These are phyloP conservation scores for Boeremia exigua DNA, from an alignment of 2,329 filamentous ascomycete genomes.

Conservation along the genomic window DNA sequence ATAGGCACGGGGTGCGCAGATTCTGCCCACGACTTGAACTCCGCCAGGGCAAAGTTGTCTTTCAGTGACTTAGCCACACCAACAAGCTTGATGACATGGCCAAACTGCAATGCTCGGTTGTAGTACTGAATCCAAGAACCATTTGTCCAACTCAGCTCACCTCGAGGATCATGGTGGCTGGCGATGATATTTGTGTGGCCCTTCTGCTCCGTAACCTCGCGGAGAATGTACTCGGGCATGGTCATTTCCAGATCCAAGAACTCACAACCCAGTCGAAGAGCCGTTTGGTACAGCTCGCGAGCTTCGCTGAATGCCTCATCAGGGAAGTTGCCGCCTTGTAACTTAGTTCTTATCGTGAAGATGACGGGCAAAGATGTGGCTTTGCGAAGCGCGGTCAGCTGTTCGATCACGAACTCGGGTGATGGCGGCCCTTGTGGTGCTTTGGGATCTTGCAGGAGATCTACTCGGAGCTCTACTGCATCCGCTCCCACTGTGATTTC, in stretches of 20 bases:
- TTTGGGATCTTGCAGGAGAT: conserved; percentile 79
- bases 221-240: conserved; percentile 77
- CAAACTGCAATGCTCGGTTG: conserved; percentile 87
- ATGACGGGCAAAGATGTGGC: conserved; percentile 79
- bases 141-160: conserved; percentile 83
- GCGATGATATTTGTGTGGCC: conserved; percentile 85
- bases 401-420: conserved; percentile 78
- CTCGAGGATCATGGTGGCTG: conserved; percentile 89
- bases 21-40: conserved; percentile 80
- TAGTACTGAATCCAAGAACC: conserved; percentile 92
- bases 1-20: conserved; percentile 78
- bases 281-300: conserved; percentile 75
- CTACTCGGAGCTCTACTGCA: conserved; percentile 92
- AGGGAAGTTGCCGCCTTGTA: conserved; percentile 88
- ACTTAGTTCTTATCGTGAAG: conserved; percentile 85
- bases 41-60: conserved; percentile 84
- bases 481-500: conserved; percentile 83
- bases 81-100: conserved; percentile 93
- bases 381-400: conserved; percentile 79
- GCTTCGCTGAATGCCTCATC: conserved; percentile 76
- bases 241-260: conserved; percentile 94
- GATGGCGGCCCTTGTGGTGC: conserved; percentile 63
- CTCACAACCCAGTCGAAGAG: conserved; percentile 83
- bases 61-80: conserved; percentile 77
- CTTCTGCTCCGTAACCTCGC: conserved; percentile 70